A percentile compares a stretch with the other conserved stretches of the same genome.
Evolutionary conservation across 352 stramenopile genomes (phyloP).

Genomic region (Phytophthora foliorum): DNA sequence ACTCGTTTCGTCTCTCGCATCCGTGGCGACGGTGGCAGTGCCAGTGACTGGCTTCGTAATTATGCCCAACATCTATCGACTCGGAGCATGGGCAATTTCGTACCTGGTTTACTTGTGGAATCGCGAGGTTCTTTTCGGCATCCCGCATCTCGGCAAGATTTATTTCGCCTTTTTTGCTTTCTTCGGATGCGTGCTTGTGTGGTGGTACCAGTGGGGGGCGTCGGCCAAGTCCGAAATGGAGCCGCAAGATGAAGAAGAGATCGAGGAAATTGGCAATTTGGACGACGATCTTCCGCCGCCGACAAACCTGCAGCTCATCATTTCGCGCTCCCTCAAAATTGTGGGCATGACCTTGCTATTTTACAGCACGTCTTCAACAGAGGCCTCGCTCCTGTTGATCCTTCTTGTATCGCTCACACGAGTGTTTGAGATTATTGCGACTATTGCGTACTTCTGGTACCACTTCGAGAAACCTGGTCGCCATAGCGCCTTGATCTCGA

Average conservation of each 20-base stretch:
- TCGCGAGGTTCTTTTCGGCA: conserved; percentile 72
- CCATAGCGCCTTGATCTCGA: conserved; percentile 78
- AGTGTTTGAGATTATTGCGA: conserved; percentile 78
- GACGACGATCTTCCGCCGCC: conserved; percentile 65
- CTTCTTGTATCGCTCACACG: conserved; percentile 73
- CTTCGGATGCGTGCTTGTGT: conserved; percentile 77
- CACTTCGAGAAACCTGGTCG: conserved; percentile 77
- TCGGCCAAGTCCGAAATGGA: conserved; percentile 52
- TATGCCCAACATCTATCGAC: conserved; percentile 75
- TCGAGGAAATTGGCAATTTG: conserved; percentile 75
- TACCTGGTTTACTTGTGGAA: conserved; percentile 78
- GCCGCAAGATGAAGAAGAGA: conserved; percentile 69
- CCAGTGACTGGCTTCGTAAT: conserved; percentile 84
- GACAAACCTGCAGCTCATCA: conserved; percentile 72
- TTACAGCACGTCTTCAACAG: conserved; percentile 85
- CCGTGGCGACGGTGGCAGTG: conserved; percentile 74
- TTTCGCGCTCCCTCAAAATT: conserved; percentile 68
- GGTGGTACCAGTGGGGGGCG: conserved; percentile 89
- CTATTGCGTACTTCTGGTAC: conserved; percentile 86
- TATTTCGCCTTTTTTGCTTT: conserved; percentile 87
- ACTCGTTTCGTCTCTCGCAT: conserved; percentile 74
- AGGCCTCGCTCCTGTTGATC: conserved; percentile 78
- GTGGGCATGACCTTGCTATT: conserved; percentile 76
- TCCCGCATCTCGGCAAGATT: conserved; percentile 88
- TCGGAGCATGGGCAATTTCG: conserved; percentile 64